phyloP scores from a whole-genome alignment of 371 early-diverging fungal species.

The Parasitella parasitica region DNA sequence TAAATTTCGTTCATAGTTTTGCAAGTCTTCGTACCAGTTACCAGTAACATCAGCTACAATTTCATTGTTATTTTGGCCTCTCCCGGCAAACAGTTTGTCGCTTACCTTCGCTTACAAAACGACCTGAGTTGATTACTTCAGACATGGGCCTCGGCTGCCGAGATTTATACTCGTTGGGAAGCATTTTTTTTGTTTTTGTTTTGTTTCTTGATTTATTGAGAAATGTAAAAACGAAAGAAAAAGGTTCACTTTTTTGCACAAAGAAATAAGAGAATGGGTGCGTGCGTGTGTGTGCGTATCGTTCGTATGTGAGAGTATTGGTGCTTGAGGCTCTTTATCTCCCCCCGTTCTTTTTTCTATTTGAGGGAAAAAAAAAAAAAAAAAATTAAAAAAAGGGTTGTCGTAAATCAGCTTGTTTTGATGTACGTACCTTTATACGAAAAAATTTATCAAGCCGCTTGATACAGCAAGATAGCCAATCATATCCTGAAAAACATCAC shows the following conservation, averaged over 20 bases:
- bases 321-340: not conserved
- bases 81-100: too few relatives aligned
- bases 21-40: constrained; percentile 88
- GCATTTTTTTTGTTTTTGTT: constrained; percentile 1
- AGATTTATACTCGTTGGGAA: constrained; percentile 23
- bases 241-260: not conserved
- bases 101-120: constrained; percentile 22
- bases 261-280: not conserved
- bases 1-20: constrained; percentile 88
- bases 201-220: not conserved
- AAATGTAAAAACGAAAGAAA: not conserved
- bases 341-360: not conserved
- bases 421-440: not conserved
- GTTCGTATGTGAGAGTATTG: not conserved
- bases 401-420: not conserved
- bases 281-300: not conserved
- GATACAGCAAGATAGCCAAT: not conserved
- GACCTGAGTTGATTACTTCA: constrained; percentile 24
- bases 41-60: constrained; percentile 31
- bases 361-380: not conserved
- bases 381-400: not conserved
- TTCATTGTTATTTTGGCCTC: too few relatives aligned
- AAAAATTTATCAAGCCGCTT: not conserved
- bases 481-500: not conserved
- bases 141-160: constrained; percentile 27